Percentiles rank a stretch among this genome's conserved stretches.
These are phyloP conservation scores for Rhynchospora pubera DNA, from an alignment of 176 grass and related monocot species.

Conservation along the genomic window DNA sequence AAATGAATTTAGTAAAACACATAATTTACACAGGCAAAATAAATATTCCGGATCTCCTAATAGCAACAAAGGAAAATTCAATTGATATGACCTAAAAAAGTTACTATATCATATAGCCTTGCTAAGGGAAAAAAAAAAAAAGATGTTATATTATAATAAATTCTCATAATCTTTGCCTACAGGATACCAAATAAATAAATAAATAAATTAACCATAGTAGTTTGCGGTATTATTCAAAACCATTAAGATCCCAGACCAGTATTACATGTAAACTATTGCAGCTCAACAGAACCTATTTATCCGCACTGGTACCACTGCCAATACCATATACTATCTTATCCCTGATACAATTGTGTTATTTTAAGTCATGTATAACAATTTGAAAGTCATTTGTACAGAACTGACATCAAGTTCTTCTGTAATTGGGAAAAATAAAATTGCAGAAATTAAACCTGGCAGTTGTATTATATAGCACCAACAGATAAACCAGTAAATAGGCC, in stretches of 20 bases:
- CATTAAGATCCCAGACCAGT: too few relatives aligned
- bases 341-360: background rate
- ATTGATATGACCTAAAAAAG: background rate
- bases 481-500: background rate
- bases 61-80: background rate
- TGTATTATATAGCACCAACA: background rate
- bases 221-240: background rate
- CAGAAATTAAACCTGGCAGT: background rate
- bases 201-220: background rate
- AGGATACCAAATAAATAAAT: too few relatives aligned
- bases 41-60: background rate
- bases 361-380: background rate
- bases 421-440: background rate
- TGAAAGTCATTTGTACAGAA: background rate
- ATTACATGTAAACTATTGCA: too few relatives aligned
- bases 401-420: background rate
- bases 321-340: too few relatives aligned
- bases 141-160: background rate
- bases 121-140: background rate
- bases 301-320: too few relatives aligned
- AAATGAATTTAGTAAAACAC: background rate
- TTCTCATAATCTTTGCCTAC: background rate
- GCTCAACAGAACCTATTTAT: too few relatives aligned
- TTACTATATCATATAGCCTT: background rate
- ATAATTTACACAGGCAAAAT: background rate